These are phyloP conservation scores for Cladophialophora immunda DNA, from an alignment of 2,329 filamentous ascomycete genomes.

Conservation along the genomic window DNA sequence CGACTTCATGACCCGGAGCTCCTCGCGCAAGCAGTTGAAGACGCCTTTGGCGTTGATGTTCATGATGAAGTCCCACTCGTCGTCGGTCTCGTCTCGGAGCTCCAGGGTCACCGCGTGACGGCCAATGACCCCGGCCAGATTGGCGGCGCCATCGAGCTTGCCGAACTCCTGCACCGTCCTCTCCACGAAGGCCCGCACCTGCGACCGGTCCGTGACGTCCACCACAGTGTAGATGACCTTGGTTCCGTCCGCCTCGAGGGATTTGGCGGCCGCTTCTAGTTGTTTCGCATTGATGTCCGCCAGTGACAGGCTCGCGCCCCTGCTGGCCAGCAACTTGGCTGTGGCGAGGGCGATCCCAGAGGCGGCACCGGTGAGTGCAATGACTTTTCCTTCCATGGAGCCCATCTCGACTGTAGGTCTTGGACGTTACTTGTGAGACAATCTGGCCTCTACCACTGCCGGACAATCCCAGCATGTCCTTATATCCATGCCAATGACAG, in stretches of 20 bases:
- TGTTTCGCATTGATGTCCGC: conserved; percentile 14
- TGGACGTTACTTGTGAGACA: no score
- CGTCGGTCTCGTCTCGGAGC: conserved; percentile 46
- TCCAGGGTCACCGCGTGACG: conserved; percentile 19
- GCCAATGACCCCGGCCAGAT: conserved; percentile 29
- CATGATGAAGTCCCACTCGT: conserved; percentile 54
- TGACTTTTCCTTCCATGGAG: conserved; percentile 14
- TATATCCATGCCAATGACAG: no score
- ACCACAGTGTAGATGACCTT: conserved; percentile 20
- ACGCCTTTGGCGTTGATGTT: conserved; percentile 58
- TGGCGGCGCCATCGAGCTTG: conserved; percentile 32
- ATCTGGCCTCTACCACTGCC: no score
- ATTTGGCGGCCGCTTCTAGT: not conserved
- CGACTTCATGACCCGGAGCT: conserved; percentile 46
- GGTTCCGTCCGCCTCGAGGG: not conserved
- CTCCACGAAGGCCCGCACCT: conserved; percentile 30
- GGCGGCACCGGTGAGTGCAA: conserved; percentile 20
- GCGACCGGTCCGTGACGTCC: conserved; percentile 21
- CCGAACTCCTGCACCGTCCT: conserved; percentile 27
- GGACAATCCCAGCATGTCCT: no score
- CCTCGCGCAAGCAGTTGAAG: conserved; percentile 60
- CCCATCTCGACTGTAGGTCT: not conserved
- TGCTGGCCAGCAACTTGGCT: conserved; percentile 7
- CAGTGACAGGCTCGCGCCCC: conserved; percentile 14
- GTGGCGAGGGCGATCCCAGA: conserved; percentile 15